A percentile compares a stretch with the other conserved stretches of the same genome.
phyloP scores from a whole-genome alignment of 2,329 filamentous ascomycete genomes.

The Colletotrichum lentis region DNA sequence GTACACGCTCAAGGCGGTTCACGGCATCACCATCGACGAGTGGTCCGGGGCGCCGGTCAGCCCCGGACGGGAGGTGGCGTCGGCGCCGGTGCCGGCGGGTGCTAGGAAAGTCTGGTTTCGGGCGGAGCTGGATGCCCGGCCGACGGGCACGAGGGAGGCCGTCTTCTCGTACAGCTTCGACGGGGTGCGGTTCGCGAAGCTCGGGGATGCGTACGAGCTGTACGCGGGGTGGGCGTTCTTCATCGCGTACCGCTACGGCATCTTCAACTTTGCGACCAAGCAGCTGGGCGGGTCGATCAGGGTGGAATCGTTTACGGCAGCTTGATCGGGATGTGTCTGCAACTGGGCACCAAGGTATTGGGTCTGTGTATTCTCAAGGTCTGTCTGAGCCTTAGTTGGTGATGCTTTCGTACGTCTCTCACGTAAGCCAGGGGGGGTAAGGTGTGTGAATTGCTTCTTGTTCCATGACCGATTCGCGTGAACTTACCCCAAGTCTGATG shows the following conservation, averaged over 20 bases:
- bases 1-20: slow-evolving; percentile 47
- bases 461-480: too few relatives aligned
- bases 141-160: slow-evolving; percentile 39
- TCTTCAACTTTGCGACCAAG: slow-evolving; percentile 60
- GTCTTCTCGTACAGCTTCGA: slow-evolving; percentile 42
- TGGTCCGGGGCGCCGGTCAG: slow-evolving; percentile 40
- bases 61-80: slow-evolving; percentile 39
- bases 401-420: too few relatives aligned
- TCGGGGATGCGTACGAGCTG: slow-evolving; percentile 49
- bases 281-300: slow-evolving; percentile 51
- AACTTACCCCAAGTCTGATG: too few relatives aligned
- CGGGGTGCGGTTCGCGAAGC: slow-evolving; percentile 41
- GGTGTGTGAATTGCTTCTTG: too few relatives aligned
- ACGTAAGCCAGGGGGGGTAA: too few relatives aligned
- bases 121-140: slow-evolving; percentile 41
- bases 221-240: slow-evolving; percentile 57
- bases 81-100: slow-evolving; percentile 39
- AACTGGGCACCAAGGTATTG: neutral
- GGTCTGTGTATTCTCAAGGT: neutral
- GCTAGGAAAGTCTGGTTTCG: slow-evolving; percentile 41
- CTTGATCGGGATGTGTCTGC: neutral
- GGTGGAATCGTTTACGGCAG: slow-evolving; percentile 43
- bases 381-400: neutral
- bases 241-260: slow-evolving; percentile 57
- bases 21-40: slow-evolving; percentile 51